A percentile compares a stretch with the other conserved stretches of the same genome.
phyloP scores from a whole-genome alignment of 1,284 basidiomycete species.

The Cutaneotrichosporon sp. region DNA sequence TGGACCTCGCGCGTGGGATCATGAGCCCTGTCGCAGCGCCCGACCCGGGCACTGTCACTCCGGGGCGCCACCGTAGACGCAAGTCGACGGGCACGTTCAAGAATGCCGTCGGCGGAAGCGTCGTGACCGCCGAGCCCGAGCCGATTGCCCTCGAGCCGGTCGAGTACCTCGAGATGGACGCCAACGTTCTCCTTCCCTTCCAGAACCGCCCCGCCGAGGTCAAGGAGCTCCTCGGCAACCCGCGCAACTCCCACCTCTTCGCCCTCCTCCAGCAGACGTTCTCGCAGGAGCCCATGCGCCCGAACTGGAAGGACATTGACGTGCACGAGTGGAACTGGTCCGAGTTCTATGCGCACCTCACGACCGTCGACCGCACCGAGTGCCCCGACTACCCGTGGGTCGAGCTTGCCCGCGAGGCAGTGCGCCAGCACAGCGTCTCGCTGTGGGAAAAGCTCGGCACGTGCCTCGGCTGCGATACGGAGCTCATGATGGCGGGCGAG shows the following conservation, averaged over 20 bases:
- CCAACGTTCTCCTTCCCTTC: slow-evolving; percentile 49
- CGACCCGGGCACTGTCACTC: slow-evolving; percentile 21
- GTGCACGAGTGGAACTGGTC: slow-evolving; percentile 49
- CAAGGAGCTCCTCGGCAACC: slow-evolving; percentile 37
- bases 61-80: slow-evolving; percentile 38
- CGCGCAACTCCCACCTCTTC: slow-evolving; percentile 42
- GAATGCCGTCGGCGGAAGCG: neutral
- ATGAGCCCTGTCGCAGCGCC: slow-evolving; percentile 41
- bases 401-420: slow-evolving; percentile 41
- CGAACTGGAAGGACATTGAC: slow-evolving; percentile 40
- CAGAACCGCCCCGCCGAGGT: slow-evolving; percentile 48
- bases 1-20: slow-evolving; percentile 43
- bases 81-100: slow-evolving; percentile 27
- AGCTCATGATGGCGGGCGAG: slow-evolving; percentile 49
- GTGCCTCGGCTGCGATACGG: slow-evolving; percentile 51
- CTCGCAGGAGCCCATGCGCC: slow-evolving; percentile 33
- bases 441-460: slow-evolving; percentile 52
- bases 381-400: slow-evolving; percentile 51
- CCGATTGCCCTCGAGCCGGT: slow-evolving; percentile 51
- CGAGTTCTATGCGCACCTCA: slow-evolving; percentile 48
- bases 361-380: slow-evolving; percentile 33
- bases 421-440: slow-evolving; percentile 40
- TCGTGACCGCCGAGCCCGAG: slow-evolving; percentile 13
- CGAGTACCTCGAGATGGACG: slow-evolving; percentile 51
- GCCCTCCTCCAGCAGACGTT: slow-evolving; percentile 44